phyloP scores from a whole-genome alignment of 1,284 basidiomycete genomes.

The Trametes sp. region DNA sequence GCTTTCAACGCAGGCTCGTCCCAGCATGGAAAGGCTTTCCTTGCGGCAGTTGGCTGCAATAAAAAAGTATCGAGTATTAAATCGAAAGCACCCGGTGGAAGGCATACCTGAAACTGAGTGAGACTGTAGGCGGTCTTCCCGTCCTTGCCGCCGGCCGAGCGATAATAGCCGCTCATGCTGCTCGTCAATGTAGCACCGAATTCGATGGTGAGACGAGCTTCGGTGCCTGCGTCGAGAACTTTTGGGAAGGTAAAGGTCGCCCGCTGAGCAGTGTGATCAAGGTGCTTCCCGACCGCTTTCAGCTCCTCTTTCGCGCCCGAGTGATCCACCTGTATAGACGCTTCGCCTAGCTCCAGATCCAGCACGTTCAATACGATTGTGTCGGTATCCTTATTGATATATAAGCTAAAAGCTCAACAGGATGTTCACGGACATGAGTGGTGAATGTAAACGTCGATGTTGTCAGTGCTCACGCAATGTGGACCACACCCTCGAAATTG shows the following conservation, averaged over 20 bases:
- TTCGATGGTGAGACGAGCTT: constrained; percentile 65
- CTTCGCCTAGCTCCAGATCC: constrained; percentile 72
- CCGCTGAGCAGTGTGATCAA: constrained; percentile 72
- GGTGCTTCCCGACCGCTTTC: constrained; percentile 52
- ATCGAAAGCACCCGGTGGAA: neutral
- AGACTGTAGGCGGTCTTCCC: constrained; percentile 69
- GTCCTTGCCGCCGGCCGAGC: constrained; percentile 61
- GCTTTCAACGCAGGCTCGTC: constrained; percentile 96
- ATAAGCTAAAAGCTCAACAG: constrained; percentile 55
- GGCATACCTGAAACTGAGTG: constrained; percentile 78
- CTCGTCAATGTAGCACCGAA: constrained; percentile 72
- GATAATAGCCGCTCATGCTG: constrained; percentile 79
- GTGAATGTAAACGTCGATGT: no score
- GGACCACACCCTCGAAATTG: constrained; percentile 80
- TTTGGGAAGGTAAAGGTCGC: constrained; percentile 63
- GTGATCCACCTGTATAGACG: constrained; percentile 60
- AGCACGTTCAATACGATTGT: constrained; percentile 77
- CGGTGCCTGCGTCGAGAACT: constrained; percentile 65
- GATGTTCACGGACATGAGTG: neutral
- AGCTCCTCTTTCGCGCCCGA: constrained; percentile 63
- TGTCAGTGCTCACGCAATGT: constrained; percentile 69
- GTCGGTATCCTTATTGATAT: constrained; percentile 72
- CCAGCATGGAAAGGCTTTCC: constrained; percentile 88
- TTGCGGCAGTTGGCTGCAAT: constrained; percentile 83
- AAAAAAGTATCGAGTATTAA: neutral